Base-by-base conservation (phyloP, 805 yeast genomes). In the Metschnikowia cerradonensis region DNA sequence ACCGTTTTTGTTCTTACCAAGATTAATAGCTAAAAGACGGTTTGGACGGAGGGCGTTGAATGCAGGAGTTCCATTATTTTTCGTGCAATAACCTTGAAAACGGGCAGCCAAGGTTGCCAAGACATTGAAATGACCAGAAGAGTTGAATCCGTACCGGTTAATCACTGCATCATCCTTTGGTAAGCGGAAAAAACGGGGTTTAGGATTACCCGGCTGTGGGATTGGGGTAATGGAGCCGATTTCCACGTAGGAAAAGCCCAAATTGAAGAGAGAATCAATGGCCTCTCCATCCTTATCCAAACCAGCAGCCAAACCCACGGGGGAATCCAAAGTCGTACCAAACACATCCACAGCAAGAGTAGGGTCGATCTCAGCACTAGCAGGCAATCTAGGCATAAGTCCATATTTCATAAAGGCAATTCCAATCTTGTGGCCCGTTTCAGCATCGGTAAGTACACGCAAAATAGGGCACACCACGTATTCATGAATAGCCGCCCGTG, bases 281-380 rank as follows among this genome's bases (percentile, higher is more conserved):
- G 89, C 96, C 63, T 90, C 96, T 47, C 89, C 98, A 62, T 91
- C 85, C 70, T 92, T 92, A 68, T 92, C 98, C 56, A 92, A 79
- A 11, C 98, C 98, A 23, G 98, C 98, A 45, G 98, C 97, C 60
- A 91, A 77, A 13, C 97, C 97, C 45, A 92, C 74, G 22, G 98
- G 97, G 50, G 85, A 84, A 19, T 77, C 76, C 63, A 92, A 70
- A 49, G 74, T 78, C n/a, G 67, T 68, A 7, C 89, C 90, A 64
- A 88, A 88, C 0, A 85, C 84, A 38, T 76, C 65, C 19, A 85
- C 90, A 14, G 77, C 70, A 54, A 88, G 72, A 2, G 30, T 8
- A 51, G 76, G 80, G 33, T 71, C 66, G 53, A 83, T 87, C 44
- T 74, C 75, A 52, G 75, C 76, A 3, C 10, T 15, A 10, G 30